Conservation (phyloP, 495 filamentous ascomycete species). For the Penicillium paxilli region DNA sequence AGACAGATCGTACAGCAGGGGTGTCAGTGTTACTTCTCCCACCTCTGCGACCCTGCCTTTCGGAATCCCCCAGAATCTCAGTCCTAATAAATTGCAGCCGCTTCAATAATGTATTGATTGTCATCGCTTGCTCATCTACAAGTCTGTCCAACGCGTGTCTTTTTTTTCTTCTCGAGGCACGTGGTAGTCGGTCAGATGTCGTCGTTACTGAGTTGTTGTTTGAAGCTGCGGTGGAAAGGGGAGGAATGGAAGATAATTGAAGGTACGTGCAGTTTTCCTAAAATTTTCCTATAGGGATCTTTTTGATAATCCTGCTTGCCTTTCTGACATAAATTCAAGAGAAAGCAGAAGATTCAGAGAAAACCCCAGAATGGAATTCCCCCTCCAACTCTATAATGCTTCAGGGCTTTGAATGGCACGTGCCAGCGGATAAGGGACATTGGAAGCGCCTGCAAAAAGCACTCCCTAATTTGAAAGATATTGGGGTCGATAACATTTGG, state of each 20-base stretch:
- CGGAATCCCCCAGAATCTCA: conserved; percentile 1
- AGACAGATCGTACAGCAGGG: conserved; percentile 23
- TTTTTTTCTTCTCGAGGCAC: background rate
- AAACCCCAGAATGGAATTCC: conserved; percentile 26
- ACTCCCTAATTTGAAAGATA: conserved; percentile 54
- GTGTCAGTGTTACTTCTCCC: conserved; percentile 15
- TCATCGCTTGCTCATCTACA: background rate
- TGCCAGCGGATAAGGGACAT: conserved; percentile 62
- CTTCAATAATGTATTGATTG: background rate
- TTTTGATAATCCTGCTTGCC: background rate
- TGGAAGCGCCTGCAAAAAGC: conserved; percentile 60
- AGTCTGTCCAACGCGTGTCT: background rate
- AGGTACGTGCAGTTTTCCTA: background rate
- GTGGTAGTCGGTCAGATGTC: conserved; percentile 9
- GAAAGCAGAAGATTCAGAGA: conserved; percentile 25
- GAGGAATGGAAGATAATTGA: conserved; percentile 15
- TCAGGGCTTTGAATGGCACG: conserved; percentile 77
- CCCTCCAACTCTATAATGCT: conserved; percentile 62
- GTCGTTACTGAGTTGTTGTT: conserved; percentile 12
- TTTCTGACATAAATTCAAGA: background rate
- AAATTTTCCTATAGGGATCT: background rate
- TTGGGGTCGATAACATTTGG: conserved; percentile 69
- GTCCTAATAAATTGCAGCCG: background rate
- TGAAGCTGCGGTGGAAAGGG: conserved; percentile 9
- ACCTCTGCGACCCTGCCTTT: conserved; percentile 5